A percentile compares a stretch with the other conserved stretches of the same genome.
Evolutionary conservation across 805 yeast genomes (phyloP).

Genomic region (Nakazawaea ishiwadae): DNA sequence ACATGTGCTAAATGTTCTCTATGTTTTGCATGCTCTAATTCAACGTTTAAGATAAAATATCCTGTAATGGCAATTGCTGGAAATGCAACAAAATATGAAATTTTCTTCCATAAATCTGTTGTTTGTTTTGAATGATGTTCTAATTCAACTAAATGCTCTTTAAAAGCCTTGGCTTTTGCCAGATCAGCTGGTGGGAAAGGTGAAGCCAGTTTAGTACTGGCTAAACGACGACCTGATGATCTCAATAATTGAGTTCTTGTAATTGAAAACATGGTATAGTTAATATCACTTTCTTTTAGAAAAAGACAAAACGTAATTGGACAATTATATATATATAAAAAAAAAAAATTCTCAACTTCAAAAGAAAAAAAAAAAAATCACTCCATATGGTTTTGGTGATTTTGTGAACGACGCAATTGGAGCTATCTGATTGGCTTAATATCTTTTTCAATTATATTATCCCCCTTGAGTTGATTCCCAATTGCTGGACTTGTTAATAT

Average conservation of each 20-base stretch:
- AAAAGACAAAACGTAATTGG: no score
- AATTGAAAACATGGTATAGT: no score
- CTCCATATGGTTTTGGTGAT: no score
- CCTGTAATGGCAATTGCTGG: constrained; percentile 80
- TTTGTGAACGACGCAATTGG: no score
- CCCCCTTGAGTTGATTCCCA: constrained; percentile 72
- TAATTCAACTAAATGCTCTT: constrained; percentile 55
- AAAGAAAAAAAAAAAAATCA: no score
- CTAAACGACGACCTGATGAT: constrained; percentile 32
- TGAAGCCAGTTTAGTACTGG: constrained; percentile 28
- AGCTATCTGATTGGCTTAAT: constrained; percentile 15
- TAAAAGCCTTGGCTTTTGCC: constrained; percentile 70
- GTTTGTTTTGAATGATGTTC: constrained; percentile 77
- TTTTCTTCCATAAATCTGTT: constrained; percentile 78
- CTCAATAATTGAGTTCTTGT: no score
- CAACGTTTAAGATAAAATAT: constrained; percentile 75
- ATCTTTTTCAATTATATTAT: constrained; percentile 53
- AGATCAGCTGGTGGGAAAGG: constrained; percentile 47
- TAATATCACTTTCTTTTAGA: no score
- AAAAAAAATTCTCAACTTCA: no score
- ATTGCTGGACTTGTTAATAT: constrained; percentile 36
- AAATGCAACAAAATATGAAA: constrained; percentile 72
- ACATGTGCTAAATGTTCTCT: constrained; percentile 70
- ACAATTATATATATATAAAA: no score
- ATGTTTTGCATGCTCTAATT: constrained; percentile 87